Evolutionary conservation across 1,284 basidiomycete genomes (phyloP), one percentile per base, ranked within the genome.

Genomic region (Crepidotus sp.): DNA sequence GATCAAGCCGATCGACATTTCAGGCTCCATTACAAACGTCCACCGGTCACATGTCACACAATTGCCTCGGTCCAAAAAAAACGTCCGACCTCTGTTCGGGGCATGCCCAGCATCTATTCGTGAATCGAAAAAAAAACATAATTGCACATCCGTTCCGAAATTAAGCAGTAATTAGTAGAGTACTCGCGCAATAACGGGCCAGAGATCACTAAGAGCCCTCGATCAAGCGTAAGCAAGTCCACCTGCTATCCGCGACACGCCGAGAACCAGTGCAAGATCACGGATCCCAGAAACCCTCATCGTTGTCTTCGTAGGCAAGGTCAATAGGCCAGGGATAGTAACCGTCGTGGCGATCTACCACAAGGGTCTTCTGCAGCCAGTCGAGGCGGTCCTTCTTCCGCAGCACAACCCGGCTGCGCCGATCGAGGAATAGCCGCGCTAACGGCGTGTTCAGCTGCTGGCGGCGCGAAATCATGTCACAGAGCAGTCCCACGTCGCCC

Each of bases 251-350:
- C 31, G 15, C 13, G 31, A 7, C 6, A 30, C 6, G n/a, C n/a
- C n/a, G n/a, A n/a, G n/a, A n/a, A n/a, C n/a, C n/a, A n/a, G n/a
- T n/a, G n/a, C n/a, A n/a, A n/a, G n/a, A 13, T 40, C 30, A 42
- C 7, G 37, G 38, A 29, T 51, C 46, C 54, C 48, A 55, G 39
- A 57, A 56, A 1, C 50, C 49, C 30, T 67, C 66, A 46, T 67
- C 63, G 14, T 61, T 56, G 51, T 68, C 67, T 25, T 64, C 59
- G 49, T 65, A 66, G 10, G 57, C 61, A 34, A 66, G 54, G 11
- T 57, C 62, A 15, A 51, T 48, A 10, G 68, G 68, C 69, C 69
- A 70, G 6, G 55, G 36, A 38, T 63, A 61, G 6, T 52, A 24
- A 14, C 53, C 46, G 35, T 66, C 60, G 18, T 53, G 48, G 14